Conservation (phyloP, 2,329 filamentous ascomycete genomes). For the Botrytis fragariae region DNA sequence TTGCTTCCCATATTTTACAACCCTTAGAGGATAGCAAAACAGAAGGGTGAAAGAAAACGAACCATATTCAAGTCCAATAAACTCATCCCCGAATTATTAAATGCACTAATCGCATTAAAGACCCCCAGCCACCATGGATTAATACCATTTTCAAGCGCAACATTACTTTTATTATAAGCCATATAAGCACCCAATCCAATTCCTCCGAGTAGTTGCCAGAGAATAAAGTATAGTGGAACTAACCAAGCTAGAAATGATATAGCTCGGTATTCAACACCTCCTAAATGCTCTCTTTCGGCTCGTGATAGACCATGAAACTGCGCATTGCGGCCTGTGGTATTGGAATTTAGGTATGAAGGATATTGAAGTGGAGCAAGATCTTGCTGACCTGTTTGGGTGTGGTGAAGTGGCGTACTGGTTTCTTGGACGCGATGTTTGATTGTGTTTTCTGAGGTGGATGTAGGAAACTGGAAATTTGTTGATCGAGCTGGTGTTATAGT, state of each 20-base stretch:
- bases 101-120: constrained; percentile 66
- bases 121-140: constrained; percentile 67
- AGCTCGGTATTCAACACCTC: constrained; percentile 63
- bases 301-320: constrained; percentile 53
- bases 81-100: constrained; percentile 71
- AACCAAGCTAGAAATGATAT: constrained; percentile 57
- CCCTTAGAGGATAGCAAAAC: background rate
- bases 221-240: constrained; percentile 59
- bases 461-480: background rate
- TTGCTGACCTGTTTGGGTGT: background rate
- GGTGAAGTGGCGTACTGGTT: background rate
- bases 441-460: background rate
- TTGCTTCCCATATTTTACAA: background rate
- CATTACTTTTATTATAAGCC: constrained; percentile 48
- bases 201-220: constrained; percentile 58
- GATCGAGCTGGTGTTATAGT: background rate
- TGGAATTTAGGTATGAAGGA: constrained; percentile 30
- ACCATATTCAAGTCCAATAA: constrained; percentile 64
- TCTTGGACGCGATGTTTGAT: background rate
- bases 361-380: constrained; percentile 25
- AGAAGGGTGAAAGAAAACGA: constrained; percentile 29
- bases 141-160: constrained; percentile 54
- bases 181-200: constrained; percentile 63
- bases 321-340: constrained; percentile 48
- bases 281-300: constrained; percentile 55